Evolutionary conservation across 1,139 yeast species (phyloP), one percentile per base, ranked within the genome.

Genomic region (Diutina neorugosa): DNA sequence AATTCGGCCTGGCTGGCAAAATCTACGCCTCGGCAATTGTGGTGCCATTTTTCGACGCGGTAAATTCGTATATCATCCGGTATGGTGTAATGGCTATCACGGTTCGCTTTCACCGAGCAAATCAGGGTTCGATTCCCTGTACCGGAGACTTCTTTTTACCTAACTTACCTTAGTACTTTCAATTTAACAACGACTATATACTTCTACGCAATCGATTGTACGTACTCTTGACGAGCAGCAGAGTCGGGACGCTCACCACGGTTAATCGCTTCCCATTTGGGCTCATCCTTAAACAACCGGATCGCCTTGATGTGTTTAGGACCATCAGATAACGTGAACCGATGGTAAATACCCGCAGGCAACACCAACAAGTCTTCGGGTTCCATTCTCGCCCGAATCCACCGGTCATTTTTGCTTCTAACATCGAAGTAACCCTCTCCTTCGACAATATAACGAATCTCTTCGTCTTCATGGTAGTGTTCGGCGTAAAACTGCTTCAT

Each of bases 381-480:
- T 48, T 65, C 70, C 54, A 90, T 74, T 57, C 78, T 76, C 56
- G 86, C 77, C 57, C 98, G 78, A 55, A 93, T 77, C 98, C 98
- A 93, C 56, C 72, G 69, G 61, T 86, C 90, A 44, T 76, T 70
- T 19, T 70, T 64, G 63, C 80, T 83, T 58, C 96, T 77, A 9
- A 93, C 90, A 63, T 93, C 98, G 65, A 93, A 93, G 68, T 80
- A 93, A 0, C 98, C 98, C 57, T 82, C 87, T 9, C 98, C 98
- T 27, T 86, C 96, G 34, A 86, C 65, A 55, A 90, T 80, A 68
- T 90, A 91, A 58, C 98, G 76, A 65, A 93, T 93, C 71, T 93
- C 98, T 69, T 93, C 98, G 65, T 93, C 98, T 66, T 93, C 98
- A 65, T 93, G 98, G 59, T 88, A 74, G 67, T 93, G 98, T 66